These are phyloP conservation scores for Candida sp. DNA, from an alignment of 1,139 yeast genomes.

Conservation along the genomic window DNA sequence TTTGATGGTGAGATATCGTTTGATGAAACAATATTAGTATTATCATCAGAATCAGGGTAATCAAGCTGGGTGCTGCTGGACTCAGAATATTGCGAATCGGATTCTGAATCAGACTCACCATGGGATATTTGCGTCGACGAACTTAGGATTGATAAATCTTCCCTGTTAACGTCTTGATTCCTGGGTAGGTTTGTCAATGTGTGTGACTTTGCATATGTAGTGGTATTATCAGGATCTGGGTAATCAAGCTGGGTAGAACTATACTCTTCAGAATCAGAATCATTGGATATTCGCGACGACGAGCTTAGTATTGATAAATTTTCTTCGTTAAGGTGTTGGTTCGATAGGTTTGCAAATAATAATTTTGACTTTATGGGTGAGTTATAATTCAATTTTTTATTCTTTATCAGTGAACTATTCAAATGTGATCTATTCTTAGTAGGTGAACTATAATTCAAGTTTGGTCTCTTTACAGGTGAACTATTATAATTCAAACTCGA, in stretches of 20 bases:
- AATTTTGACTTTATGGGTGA: neutral
- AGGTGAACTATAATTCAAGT: neutral
- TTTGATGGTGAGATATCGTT: neutral
- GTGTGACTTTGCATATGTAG: neutral
- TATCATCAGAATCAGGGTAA: neutral
- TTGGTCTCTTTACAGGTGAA: neutral
- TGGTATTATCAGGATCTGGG: neutral
- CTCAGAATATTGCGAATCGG: too few relatives aligned
- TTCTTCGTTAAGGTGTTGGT: neutral
- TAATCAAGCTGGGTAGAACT: neutral
- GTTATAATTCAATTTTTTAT: conserved; percentile 5
- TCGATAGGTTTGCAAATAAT: neutral
- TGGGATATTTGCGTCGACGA: neutral
- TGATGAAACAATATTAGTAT: neutral
- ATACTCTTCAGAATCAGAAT: neutral
- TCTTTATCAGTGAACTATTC: conserved; percentile 13
- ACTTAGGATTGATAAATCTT: neutral
- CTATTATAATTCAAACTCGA: neutral
- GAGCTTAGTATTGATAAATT: neutral
- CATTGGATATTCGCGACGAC: neutral
- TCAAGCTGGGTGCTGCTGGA: neutral
- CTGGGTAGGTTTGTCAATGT: neutral
- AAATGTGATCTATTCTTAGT: neutral
- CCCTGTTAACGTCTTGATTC: neutral
- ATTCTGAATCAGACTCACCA: neutral